phyloP scores from a whole-genome alignment of 768 basidiomycete genomes.

The Pholiota molesta region DNA sequence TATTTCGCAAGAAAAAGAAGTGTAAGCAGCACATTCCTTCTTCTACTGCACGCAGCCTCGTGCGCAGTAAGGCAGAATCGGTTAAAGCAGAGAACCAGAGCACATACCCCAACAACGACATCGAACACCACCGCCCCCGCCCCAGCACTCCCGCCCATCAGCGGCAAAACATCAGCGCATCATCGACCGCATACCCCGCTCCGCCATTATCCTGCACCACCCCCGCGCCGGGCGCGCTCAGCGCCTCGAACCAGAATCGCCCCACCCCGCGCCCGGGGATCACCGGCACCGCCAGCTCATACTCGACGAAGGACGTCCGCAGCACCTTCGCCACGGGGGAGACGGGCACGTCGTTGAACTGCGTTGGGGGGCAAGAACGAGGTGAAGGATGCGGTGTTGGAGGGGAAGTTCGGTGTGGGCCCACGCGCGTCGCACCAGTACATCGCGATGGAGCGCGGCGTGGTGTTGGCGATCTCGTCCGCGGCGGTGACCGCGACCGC shows the following conservation, averaged over 20 bases:
- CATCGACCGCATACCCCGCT: slow-evolving; percentile 32
- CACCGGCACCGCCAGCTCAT: slow-evolving; percentile 27
- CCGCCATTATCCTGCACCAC: slow-evolving; percentile 37
- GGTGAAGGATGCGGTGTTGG: slow-evolving; percentile 19
- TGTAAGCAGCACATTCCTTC: not conserved
- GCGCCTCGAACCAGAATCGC: slow-evolving; percentile 45
- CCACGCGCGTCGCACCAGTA: slow-evolving; percentile 39
- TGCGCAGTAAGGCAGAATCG: no score
- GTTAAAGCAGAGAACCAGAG: no score
- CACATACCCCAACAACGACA: slow-evolving; percentile 2
- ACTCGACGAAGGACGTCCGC: slow-evolving; percentile 34
- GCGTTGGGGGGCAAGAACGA: slow-evolving; percentile 19
- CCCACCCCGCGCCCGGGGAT: slow-evolving; percentile 5
- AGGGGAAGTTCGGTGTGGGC: slow-evolving; percentile 22
- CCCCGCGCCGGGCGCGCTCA: slow-evolving; percentile 28
- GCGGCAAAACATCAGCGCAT: slow-evolving; percentile 36
- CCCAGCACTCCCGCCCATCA: slow-evolving; percentile 20
- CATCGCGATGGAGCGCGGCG: slow-evolving; percentile 29
- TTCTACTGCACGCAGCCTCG: no score
- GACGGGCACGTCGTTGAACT: slow-evolving; percentile 29
- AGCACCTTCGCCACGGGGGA: slow-evolving; percentile 23
- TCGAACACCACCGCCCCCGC: not conserved
- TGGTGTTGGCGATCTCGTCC: not conserved
- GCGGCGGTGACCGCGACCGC: slow-evolving; percentile 6
- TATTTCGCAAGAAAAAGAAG: not conserved